Conservation (phyloP, 176 grass and related monocot species). For the Eragrostis curvula region DNA sequence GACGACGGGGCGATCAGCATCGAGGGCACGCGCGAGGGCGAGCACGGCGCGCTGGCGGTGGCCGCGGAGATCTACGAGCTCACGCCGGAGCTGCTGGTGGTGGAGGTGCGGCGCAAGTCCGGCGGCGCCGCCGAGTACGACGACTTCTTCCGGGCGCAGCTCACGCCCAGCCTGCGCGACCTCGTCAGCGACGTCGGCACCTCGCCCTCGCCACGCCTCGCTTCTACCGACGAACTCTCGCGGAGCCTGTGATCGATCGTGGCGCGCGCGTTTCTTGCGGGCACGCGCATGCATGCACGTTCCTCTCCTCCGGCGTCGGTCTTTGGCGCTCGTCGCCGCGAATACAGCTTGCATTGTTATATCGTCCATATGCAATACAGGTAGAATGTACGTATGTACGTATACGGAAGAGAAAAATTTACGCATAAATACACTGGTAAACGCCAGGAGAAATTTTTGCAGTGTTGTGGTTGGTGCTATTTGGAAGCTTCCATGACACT, state of each 20-base stretch:
- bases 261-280: not conserved
- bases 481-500: slow-evolving; percentile 28
- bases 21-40: slow-evolving; percentile 90
- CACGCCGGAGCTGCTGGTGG: slow-evolving; percentile 76
- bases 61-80: slow-evolving; percentile 88
- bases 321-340: not conserved
- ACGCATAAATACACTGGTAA: not conserved
- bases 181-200: slow-evolving; percentile 42
- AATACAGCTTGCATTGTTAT: not conserved
- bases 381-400: slow-evolving; percentile 5
- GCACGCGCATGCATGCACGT: slow-evolving; percentile 22
- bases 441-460: slow-evolving; percentile 19
- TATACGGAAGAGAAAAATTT: not conserved
- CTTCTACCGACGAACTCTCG: slow-evolving; percentile 24
- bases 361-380: not conserved
- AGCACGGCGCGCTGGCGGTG: slow-evolving; percentile 81
- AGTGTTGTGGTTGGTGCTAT: slow-evolving; percentile 20
- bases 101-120: slow-evolving; percentile 85
- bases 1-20: slow-evolving; percentile 70
- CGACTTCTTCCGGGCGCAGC: slow-evolving; percentile 66
- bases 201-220: not conserved
- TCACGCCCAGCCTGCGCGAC: slow-evolving; percentile 62
- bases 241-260: slow-evolving; percentile 37
- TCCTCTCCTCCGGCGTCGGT: not conserved
- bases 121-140: slow-evolving; percentile 87